Conservation (phyloP, 2,329 filamentous ascomycete genomes). For the Clonostachys byssicola region DNA sequence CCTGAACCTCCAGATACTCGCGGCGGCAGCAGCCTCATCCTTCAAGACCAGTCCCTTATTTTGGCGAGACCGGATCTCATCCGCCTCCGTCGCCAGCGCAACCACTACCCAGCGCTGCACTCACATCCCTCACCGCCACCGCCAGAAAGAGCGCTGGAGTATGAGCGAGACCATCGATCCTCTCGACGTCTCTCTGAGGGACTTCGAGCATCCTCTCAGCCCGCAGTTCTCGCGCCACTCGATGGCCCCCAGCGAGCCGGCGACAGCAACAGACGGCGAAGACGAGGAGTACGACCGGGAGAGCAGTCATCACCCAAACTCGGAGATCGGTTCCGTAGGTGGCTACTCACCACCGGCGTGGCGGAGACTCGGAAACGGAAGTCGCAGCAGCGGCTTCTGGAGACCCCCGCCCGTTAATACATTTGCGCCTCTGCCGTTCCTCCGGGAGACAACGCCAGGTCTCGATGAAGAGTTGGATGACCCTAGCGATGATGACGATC, state of each 20-base stretch:
- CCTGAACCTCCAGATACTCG: slow-evolving; percentile 13
- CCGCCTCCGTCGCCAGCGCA: neutral
- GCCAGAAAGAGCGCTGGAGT: slow-evolving; percentile 8
- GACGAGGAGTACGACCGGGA: slow-evolving; percentile 5
- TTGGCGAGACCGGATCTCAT: slow-evolving; percentile 20
- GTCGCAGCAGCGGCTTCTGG: slow-evolving; percentile 57
- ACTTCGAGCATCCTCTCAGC: slow-evolving; percentile 46
- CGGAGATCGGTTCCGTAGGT: slow-evolving; percentile 43
- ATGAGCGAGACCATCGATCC: slow-evolving; percentile 23
- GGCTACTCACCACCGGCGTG: slow-evolving; percentile 59
- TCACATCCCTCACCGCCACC: slow-evolving; percentile 7
- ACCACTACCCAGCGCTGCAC: neutral
- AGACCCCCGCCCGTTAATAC: slow-evolving; percentile 36
- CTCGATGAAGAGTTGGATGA: slow-evolving; percentile 24
- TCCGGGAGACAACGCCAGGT: slow-evolving; percentile 14
- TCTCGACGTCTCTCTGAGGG: slow-evolving; percentile 49
- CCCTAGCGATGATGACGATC: slow-evolving; percentile 24
- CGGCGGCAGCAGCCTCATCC: slow-evolving; percentile 15
- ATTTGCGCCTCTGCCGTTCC: slow-evolving; percentile 25
- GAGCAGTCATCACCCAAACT: slow-evolving; percentile 32
- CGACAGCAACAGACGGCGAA: slow-evolving; percentile 9
- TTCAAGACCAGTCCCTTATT: slow-evolving; percentile 24
- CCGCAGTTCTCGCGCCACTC: slow-evolving; percentile 21
- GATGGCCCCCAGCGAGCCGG: slow-evolving; percentile 23
- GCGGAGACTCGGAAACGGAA: slow-evolving; percentile 56